These are phyloP conservation scores for Protea cynaroides DNA, from an alignment of 164 flowering plant genomes.

Conservation along the genomic window DNA sequence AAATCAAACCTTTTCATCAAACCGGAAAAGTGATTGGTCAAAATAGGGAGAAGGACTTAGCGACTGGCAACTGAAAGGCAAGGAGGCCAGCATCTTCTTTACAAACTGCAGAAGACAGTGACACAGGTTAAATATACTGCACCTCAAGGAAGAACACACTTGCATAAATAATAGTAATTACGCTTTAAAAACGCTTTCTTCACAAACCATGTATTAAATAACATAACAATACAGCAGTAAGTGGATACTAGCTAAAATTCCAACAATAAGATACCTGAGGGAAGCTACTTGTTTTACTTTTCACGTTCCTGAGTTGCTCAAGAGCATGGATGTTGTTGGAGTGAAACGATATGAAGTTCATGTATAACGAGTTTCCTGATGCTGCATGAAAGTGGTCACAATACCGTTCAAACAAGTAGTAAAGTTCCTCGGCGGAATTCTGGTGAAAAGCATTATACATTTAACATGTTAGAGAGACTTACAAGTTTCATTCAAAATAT, in stretches of 20 bases:
- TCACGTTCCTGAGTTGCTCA: conserved; percentile 63
- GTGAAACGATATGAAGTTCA: conserved; percentile 89
- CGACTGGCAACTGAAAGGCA: conserved; percentile 89
- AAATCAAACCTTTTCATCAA: conserved; percentile 82
- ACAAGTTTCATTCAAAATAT: neutral
- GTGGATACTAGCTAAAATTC: neutral
- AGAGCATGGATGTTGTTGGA: conserved; percentile 81
- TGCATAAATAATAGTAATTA: neutral
- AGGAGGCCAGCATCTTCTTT: conserved; percentile 75
- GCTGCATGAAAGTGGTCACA: conserved; percentile 72
- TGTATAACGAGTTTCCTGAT: conserved; percentile 43
- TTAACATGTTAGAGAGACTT: conserved; percentile 3
- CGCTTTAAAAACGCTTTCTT: neutral
- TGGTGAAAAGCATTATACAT: conserved; percentile 24
- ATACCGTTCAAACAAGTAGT: conserved; percentile 73
- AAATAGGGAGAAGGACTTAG: conserved; percentile 97
- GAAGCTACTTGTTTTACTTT: conserved; percentile 57
- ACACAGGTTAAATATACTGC: neutral
- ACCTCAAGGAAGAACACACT: neutral
- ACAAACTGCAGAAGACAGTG: conserved; percentile 59
- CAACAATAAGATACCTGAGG: conserved; percentile 42
- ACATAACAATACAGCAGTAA: neutral
- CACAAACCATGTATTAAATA: neutral
- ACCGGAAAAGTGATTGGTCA: conserved; percentile 92
- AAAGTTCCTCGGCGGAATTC: conserved; percentile 88